Conservation (phyloP, 805 yeast species). For the Candida parachauliodes region DNA sequence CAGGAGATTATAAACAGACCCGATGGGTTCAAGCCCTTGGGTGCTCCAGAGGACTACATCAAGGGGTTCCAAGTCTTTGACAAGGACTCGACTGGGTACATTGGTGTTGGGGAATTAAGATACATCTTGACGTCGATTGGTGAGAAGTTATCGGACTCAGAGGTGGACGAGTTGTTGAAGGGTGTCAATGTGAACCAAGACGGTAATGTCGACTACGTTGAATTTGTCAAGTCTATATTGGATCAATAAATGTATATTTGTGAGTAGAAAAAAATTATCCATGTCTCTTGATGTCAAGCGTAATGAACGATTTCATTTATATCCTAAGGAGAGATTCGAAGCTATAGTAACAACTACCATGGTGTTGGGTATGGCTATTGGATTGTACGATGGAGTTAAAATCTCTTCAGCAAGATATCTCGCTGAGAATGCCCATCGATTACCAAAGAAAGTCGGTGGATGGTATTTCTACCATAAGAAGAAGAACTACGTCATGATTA, state of each 20-base stretch:
- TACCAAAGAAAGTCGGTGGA: conserved; percentile 74
- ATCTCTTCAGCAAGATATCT: conserved; percentile 55
- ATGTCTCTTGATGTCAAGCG: not conserved
- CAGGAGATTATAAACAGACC: conserved; percentile 77
- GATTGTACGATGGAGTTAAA: conserved; percentile 58
- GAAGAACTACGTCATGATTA: conserved; percentile 70
- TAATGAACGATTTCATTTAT: conserved; percentile 48
- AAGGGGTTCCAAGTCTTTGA: conserved; percentile 95
- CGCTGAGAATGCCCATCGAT: conserved; percentile 78
- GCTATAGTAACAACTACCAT: conserved; percentile 33
- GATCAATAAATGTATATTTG: conserved; percentile 57
- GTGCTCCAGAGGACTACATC: conserved; percentile 87
- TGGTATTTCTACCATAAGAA: conserved; percentile 88
- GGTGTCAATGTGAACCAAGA: conserved; percentile 93
- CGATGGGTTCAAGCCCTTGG: conserved; percentile 82
- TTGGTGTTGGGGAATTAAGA: conserved; percentile 94
- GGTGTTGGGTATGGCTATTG: conserved; percentile 46
- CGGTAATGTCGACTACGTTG: conserved; percentile 92
- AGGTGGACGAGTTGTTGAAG: conserved; percentile 92
- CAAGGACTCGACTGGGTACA: conserved; percentile 91
- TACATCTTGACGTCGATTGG: conserved; percentile 95
- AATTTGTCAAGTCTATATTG: conserved; percentile 88
- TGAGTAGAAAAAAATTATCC: not conserved
- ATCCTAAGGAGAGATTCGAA: conserved; percentile 43
- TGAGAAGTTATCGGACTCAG: conserved; percentile 84